Evolutionary conservation across 2,329 filamentous ascomycete species (phyloP).

Genomic region (Botrytis byssoidea): DNA sequence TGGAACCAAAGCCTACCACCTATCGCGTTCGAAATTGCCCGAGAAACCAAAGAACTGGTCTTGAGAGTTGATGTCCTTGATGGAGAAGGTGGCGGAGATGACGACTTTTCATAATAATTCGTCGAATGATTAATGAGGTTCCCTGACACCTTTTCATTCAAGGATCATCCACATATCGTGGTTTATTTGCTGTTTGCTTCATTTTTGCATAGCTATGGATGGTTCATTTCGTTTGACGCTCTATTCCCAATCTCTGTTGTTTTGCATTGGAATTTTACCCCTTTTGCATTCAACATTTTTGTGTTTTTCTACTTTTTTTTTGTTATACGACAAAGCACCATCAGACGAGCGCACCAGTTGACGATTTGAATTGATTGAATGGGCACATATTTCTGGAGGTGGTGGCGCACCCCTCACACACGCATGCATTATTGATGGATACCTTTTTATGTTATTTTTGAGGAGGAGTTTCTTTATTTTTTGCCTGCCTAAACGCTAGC

Average conservation of each 20-base stretch:
- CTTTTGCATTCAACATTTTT: conserved; percentile 5
- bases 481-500: conserved; percentile 5
- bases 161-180: neutral
- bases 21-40: conserved; percentile 82
- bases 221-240: neutral
- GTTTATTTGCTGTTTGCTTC: conserved; percentile 1
- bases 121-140: neutral
- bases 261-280: conserved; percentile 1
- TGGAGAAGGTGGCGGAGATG: conserved; percentile 31
- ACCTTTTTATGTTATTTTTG: conserved; percentile 13
- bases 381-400: neutral
- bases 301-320: conserved; percentile 9
- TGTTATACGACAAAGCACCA: conserved; percentile 13
- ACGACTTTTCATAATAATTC: conserved; percentile 31
- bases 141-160: neutral
- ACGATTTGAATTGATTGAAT: conserved; percentile 15
- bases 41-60: conserved; percentile 75
- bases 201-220: conserved; percentile 21
- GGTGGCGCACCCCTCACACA: neutral
- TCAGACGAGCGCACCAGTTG: conserved; percentile 12
- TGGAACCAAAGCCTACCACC: conserved; percentile 74
- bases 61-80: conserved; percentile 45
- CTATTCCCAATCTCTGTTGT: conserved; percentile 13
- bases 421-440: conserved; percentile 11
- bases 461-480: neutral